These are phyloP conservation scores for Nannizzia gypsea DNA, from an alignment of 2,329 filamentous ascomycete species.

Conservation along the genomic window DNA sequence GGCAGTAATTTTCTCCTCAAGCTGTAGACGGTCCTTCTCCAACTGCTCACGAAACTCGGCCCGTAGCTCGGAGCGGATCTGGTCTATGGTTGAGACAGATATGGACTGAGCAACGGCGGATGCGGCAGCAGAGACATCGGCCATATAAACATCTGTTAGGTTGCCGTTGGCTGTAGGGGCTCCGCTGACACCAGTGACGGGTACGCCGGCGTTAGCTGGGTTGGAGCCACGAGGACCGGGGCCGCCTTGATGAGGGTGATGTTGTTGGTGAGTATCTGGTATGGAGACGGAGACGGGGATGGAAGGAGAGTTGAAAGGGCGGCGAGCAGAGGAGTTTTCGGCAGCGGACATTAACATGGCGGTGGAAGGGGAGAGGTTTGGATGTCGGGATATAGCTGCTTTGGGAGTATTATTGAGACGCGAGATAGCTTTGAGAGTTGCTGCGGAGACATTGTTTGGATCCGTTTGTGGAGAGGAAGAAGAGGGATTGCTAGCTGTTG, in stretches of 20 bases:
- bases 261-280: neutral
- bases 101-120: constrained; percentile 6
- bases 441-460: constrained; percentile 21
- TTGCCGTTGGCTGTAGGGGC: neutral
- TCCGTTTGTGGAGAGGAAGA: constrained; percentile 14
- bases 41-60: constrained; percentile 25
- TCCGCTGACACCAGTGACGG: neutral
- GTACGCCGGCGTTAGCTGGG: neutral
- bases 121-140: neutral
- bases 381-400: constrained; percentile 15
- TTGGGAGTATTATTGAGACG: constrained; percentile 30
- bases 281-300: neutral
- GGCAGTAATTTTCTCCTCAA: constrained; percentile 28
- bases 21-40: constrained; percentile 22
- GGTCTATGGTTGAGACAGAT: constrained; percentile 13
- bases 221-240: neutral
- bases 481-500: constrained; percentile 9
- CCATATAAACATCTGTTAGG: constrained; percentile 5
- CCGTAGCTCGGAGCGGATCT: constrained; percentile 25
- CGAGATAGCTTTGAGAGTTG: constrained; percentile 27
- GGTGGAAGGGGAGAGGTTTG: constrained; percentile 16
- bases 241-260: neutral
- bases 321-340: constrained; percentile 1
- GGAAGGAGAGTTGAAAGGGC: neutral
- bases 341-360: constrained; percentile 18